Evolutionary conservation across 2,329 filamentous ascomycete species (phyloP).

Genomic region (Alternaria sp.): DNA sequence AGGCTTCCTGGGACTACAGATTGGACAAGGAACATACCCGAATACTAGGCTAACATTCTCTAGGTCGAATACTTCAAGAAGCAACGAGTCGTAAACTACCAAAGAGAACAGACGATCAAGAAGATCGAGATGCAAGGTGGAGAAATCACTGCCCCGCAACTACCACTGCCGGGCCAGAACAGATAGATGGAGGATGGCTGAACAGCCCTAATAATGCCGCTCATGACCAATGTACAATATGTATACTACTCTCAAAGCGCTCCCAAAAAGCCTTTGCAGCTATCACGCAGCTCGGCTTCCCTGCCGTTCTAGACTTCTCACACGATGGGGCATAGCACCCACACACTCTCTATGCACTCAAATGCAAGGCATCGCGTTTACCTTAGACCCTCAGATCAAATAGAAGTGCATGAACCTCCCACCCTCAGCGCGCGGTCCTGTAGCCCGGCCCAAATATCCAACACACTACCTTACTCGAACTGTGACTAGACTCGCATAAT

Average conservation of each 20-base stretch:
- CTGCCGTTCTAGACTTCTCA: not conserved
- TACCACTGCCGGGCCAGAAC: slow-evolving; percentile 36
- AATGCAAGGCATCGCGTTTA: not conserved
- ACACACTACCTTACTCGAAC: not conserved
- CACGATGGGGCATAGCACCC: not conserved
- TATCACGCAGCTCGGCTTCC: not conserved
- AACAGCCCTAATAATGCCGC: slow-evolving; percentile 4
- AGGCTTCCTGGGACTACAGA: not conserved
- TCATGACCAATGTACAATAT: slow-evolving; percentile 18
- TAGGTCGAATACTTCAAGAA: slow-evolving; percentile 98
- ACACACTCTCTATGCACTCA: not conserved
- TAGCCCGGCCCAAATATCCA: not conserved
- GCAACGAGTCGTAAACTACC: slow-evolving; percentile 87
- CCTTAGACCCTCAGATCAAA: not conserved
- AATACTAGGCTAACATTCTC: slow-evolving; percentile 15
- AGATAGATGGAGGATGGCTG: slow-evolving; percentile 1
- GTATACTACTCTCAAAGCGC: slow-evolving; percentile 5
- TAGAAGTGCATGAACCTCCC: not conserved
- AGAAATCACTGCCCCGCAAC: slow-evolving; percentile 43
- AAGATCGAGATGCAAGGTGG: slow-evolving; percentile 52
- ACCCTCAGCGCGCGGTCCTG: not conserved
- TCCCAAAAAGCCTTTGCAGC: not conserved
- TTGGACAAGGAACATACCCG: not conserved
- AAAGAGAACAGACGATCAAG: slow-evolving; percentile 73
- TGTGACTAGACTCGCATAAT: slow-evolving; percentile 12